Evolutionary conservation across 805 yeast genomes (phyloP).

Genomic region (Yamadazyma philogaea): DNA sequence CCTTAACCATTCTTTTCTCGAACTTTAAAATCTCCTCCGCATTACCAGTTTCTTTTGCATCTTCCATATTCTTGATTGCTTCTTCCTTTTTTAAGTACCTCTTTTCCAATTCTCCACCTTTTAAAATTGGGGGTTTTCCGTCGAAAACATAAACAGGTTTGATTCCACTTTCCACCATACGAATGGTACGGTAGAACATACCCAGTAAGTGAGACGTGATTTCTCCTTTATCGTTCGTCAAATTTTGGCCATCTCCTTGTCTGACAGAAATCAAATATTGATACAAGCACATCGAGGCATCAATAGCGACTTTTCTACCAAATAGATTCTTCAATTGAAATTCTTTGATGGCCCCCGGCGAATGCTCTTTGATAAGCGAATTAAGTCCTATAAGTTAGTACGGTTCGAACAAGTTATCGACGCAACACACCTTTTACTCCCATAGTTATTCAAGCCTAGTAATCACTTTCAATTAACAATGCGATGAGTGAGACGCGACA

Average conservation of each 20-base stretch:
- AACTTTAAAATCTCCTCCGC: constrained; percentile 70
- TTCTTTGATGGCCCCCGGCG: constrained; percentile 75
- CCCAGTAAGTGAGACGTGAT: constrained; percentile 94
- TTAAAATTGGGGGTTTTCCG: constrained; percentile 94
- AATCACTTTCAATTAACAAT: neutral
- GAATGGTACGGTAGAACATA: constrained; percentile 87
- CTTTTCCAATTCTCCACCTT: constrained; percentile 89
- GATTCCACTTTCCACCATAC: constrained; percentile 88
- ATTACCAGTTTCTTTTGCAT: constrained; percentile 75
- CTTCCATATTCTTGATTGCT: constrained; percentile 72
- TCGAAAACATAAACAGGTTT: constrained; percentile 97
- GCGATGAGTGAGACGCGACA: constrained; percentile 1
- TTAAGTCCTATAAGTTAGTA: constrained; percentile 61
- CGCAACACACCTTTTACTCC: constrained; percentile 28
- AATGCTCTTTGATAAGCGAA: constrained; percentile 83
- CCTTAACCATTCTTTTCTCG: constrained; percentile 87
- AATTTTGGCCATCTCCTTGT: constrained; percentile 93
- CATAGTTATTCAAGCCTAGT: constrained; percentile 14
- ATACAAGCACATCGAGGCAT: constrained; percentile 94
- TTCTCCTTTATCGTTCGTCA: constrained; percentile 85
- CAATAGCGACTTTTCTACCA: constrained; percentile 97
- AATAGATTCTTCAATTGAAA: constrained; percentile 81
- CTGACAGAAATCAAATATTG: constrained; percentile 96
- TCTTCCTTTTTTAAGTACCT: constrained; percentile 77
- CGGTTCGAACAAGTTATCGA: neutral